Evolutionary conservation across 805 yeast species (phyloP), one percentile per base, ranked within the genome.

Genomic region (Saturnispora gosingensis): DNA sequence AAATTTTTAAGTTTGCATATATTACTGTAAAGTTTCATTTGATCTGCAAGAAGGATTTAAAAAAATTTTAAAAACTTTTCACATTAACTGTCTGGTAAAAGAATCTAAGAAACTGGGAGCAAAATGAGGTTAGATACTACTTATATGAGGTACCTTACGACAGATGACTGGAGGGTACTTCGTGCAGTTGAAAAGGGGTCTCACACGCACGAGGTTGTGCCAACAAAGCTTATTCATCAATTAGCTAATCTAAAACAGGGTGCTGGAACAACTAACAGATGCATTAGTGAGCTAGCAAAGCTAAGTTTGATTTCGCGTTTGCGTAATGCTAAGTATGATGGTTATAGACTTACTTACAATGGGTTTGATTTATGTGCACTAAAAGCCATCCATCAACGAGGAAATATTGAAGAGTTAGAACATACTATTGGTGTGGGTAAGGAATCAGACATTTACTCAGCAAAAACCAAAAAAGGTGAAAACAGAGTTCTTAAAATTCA

Each of bases 351-450:
- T 57, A 85, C 96, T 0, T 90, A 85, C 66, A 80, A 79, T 46
- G 99, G 99, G 3, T 87, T 82, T 67, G 99, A 93, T 68, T 93
- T 87, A 64, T 74, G 93, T 57, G 98, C 98, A 0, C 73, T 93
- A 57, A 88, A 84, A 66, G 77, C 95, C 8, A 80, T 93, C 81
- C 72, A 85, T 56, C 85, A 83, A 61, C 75, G 88, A 58, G 80
- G 82, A 42, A 75, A 88, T 0, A 64, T 93, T 9, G 82, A 82
- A 60, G 83, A 91, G 1, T 78, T 91, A 15, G 97, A 96, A 16
- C 75, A 83, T 45, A 86, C 85, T 9, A 89, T 91, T 59, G 99
- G 98, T 54, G 96, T 93, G 48, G 99, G 99, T 61, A 93, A 93
- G 64, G 99, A 93, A 68, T 89, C 97, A 3, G 99, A 93, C 70